phyloP scores from a whole-genome alignment of 345 rosid genomes.

The Pugionium cornutum region DNA sequence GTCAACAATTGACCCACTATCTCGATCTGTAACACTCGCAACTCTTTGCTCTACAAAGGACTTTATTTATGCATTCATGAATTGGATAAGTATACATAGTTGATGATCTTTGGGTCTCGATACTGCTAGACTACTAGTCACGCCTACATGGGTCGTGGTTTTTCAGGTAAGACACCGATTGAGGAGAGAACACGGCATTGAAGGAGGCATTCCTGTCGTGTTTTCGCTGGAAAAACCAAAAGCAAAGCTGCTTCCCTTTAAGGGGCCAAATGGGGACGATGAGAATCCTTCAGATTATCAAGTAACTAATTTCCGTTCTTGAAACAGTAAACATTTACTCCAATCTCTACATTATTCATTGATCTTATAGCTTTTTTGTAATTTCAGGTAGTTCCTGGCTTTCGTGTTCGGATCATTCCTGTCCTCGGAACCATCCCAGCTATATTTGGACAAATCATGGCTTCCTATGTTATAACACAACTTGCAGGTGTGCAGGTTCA shows the following conservation, averaged over 20 bases:
- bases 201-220: slow-evolving; percentile 90
- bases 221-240: slow-evolving; percentile 94
- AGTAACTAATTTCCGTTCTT: slow-evolving; percentile 43
- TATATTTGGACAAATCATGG: slow-evolving; percentile 94
- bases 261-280: slow-evolving; percentile 75
- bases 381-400: slow-evolving; percentile 86
- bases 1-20: slow-evolving; percentile 90
- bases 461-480: slow-evolving; percentile 84
- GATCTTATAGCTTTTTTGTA: slow-evolving; percentile 20
- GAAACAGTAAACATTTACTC: background rate
- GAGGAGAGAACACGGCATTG: slow-evolving; percentile 81
- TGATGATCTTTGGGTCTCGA: background rate
- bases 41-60: background rate
- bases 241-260: slow-evolving; percentile 91
- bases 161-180: slow-evolving; percentile 81
- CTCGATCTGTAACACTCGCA: slow-evolving; percentile 51
- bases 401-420: slow-evolving; percentile 94
- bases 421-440: slow-evolving; percentile 96
- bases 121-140: background rate
- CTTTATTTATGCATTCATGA: slow-evolving; percentile 3
- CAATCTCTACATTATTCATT: background rate
- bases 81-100: background rate
- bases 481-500: slow-evolving; percentile 80
- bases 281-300: slow-evolving; percentile 93
- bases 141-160: slow-evolving; percentile 22